Conservation (phyloP, 495 filamentous ascomycete species). For the Peziza echinospora region DNA sequence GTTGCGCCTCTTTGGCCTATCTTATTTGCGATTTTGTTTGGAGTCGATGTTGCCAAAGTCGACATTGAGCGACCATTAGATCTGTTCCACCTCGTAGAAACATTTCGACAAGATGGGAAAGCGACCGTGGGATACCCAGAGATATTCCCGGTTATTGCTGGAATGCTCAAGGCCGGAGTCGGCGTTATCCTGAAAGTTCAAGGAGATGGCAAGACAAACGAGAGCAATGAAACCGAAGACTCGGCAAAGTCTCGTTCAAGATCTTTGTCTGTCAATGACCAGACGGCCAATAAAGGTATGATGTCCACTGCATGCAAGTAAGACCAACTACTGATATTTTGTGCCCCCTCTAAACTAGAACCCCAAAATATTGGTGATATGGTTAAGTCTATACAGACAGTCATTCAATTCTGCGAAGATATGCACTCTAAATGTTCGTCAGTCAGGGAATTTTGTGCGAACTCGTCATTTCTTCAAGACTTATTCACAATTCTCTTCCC, state of each 20-base stretch:
- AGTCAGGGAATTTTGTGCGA: constrained; percentile 61
- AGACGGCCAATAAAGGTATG: too few species aligned
- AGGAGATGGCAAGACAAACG: constrained; percentile 24
- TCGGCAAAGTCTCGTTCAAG: constrained; percentile 7
- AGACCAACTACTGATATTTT: too few species aligned
- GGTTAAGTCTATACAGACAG: constrained; percentile 40
- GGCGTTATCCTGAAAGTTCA: constrained; percentile 36
- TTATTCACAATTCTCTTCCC: constrained; percentile 64
- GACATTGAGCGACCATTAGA: constrained; percentile 54
- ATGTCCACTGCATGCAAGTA: too few species aligned
- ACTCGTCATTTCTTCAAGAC: constrained; percentile 56
- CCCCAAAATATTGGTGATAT: too few species aligned
- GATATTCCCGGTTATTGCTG: constrained; percentile 56
- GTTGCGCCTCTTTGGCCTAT: constrained; percentile 67
- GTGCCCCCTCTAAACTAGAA: too few species aligned
- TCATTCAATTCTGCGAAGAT: constrained; percentile 58
- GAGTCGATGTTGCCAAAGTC: constrained; percentile 51
- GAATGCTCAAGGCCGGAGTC: constrained; percentile 62
- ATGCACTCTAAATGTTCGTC: constrained; percentile 46
- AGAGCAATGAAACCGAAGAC: neutral
- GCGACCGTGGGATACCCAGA: constrained; percentile 52
- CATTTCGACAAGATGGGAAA: constrained; percentile 34
- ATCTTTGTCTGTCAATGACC: constrained; percentile 15
- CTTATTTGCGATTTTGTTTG: constrained; percentile 77
- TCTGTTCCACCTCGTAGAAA: constrained; percentile 45